Evolutionary conservation across 106 monocot genomes (phyloP).

Genomic region (Apostasia ramifera): DNA sequence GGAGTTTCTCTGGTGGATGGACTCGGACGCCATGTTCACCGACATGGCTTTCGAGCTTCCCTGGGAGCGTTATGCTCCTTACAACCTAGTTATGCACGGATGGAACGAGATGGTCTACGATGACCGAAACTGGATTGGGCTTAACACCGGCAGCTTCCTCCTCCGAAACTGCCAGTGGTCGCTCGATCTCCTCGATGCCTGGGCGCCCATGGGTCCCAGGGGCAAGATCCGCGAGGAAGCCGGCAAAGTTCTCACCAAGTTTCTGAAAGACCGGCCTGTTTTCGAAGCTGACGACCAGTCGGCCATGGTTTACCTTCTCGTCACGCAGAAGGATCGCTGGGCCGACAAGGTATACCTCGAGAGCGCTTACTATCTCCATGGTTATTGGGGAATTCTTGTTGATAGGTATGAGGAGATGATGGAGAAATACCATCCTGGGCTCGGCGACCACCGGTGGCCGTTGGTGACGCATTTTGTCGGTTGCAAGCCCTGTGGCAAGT

Average conservation of each 20-base stretch:
- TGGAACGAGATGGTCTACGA: constrained; percentile 99
- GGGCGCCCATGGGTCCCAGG: constrained; percentile 96
- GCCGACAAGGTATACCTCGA: constrained; percentile 84
- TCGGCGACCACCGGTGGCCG: constrained; percentile 66
- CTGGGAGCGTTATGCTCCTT: constrained; percentile 61
- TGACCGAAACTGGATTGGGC: constrained; percentile 90
- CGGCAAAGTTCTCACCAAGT: constrained; percentile 69
- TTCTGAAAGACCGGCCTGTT: constrained; percentile 75
- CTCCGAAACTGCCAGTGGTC: constrained; percentile 86
- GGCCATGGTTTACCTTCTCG: constrained; percentile 91
- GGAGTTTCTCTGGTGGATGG: constrained; percentile 99
- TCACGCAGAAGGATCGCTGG: constrained; percentile 66
- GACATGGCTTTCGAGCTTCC: constrained; percentile 99
- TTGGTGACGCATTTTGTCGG: constrained; percentile 59
- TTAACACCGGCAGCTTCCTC: constrained; percentile 91
- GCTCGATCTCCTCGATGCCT: constrained; percentile 77
- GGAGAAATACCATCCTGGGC: constrained; percentile 43
- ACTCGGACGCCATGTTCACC: constrained; percentile 97
- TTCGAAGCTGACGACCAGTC: constrained; percentile 96
- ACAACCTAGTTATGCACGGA: constrained; percentile 81
- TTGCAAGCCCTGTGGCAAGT: constrained; percentile 77
- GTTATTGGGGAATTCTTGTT: constrained; percentile 89
- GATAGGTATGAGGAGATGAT: constrained; percentile 65
- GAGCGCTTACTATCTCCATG: constrained; percentile 83
- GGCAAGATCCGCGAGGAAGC: constrained; percentile 71